These are phyloP conservation scores for Malassezia pachydermatis DNA, from an alignment of 1,284 basidiomycete genomes.

Conservation along the genomic window DNA sequence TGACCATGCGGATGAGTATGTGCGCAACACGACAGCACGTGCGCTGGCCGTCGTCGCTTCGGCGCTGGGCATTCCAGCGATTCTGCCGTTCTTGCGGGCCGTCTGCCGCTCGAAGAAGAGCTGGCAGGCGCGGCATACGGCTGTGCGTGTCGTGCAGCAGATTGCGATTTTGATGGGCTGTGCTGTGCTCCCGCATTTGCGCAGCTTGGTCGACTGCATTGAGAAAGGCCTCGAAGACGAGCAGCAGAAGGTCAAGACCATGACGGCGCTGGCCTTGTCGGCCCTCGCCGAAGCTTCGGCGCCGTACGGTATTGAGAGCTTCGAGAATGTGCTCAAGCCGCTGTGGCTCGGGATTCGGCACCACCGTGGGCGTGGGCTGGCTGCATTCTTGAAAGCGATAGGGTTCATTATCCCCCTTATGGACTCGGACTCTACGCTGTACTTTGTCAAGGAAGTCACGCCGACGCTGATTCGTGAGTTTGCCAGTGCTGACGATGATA, in stretches of 20 bases:
- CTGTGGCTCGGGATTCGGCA: constrained; percentile 95
- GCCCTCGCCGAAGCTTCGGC: constrained; percentile 93
- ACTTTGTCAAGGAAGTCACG: constrained; percentile 47
- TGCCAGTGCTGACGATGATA: constrained; percentile 98
- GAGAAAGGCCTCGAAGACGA: constrained; percentile 92
- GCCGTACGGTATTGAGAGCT: constrained; percentile 98
- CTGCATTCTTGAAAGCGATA: constrained; percentile 96
- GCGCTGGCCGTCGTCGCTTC: constrained; percentile 99
- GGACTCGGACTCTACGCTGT: constrained; percentile 67
- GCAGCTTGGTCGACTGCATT: constrained; percentile 91
- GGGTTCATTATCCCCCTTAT: constrained; percentile 99
- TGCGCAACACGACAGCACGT: constrained; percentile 95
- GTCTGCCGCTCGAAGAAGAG: constrained; percentile 98
- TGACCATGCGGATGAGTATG: constrained; percentile 98
- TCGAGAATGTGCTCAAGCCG: constrained; percentile 94
- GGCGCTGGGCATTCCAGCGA: constrained; percentile 89
- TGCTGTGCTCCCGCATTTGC: constrained; percentile 91
- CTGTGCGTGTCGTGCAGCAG: constrained; percentile 98
- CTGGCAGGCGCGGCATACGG: constrained; percentile 98
- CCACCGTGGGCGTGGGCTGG: constrained; percentile 93
- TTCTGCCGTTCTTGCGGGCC: constrained; percentile 94
- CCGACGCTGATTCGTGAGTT: constrained; percentile 80
- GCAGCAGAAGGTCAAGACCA: constrained; percentile 96
- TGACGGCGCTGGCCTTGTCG: constrained; percentile 93
- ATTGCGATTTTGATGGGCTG: constrained; percentile 99